Percentiles rank a stretch among this genome's conserved stretches.
These are phyloP conservation scores for Penicillium cataractarum DNA, from an alignment of 495 filamentous ascomycete species.

Conservation along the genomic window DNA sequence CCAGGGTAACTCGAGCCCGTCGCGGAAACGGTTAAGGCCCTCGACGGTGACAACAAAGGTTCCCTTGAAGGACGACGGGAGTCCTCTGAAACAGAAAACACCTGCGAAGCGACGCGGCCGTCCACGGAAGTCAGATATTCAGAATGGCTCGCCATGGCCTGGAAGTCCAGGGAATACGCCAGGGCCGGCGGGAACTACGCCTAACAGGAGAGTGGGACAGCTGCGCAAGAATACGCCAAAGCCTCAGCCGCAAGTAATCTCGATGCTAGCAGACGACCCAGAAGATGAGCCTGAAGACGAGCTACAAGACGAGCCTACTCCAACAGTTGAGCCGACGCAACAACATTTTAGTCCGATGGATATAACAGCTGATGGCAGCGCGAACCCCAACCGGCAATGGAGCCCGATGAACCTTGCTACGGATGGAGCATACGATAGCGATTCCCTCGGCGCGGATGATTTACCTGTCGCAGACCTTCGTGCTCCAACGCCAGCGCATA, in stretches of 20 bases:
- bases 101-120: constrained; percentile 46
- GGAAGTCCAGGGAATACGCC: constrained; percentile 44
- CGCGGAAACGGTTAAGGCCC: constrained; percentile 42
- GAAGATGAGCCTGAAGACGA: constrained; percentile 21
- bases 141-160: constrained; percentile 39
- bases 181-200: constrained; percentile 18
- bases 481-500: constrained; percentile 15
- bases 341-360: constrained; percentile 31
- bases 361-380: constrained; percentile 18
- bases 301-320: constrained; percentile 18
- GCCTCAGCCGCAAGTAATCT: constrained; percentile 13
- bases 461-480: constrained; percentile 29
- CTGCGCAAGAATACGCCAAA: constrained; percentile 43
- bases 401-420: constrained; percentile 34
- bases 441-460: constrained; percentile 31
- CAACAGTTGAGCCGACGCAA: constrained; percentile 3
- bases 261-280: constrained; percentile 22
- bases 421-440: constrained; percentile 32
- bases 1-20: constrained; percentile 33
- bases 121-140: constrained; percentile 47
- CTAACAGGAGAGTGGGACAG: constrained; percentile 42
- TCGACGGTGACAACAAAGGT: constrained; percentile 55
- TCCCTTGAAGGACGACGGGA: constrained; percentile 55
- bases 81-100: constrained; percentile 34
- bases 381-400: constrained; percentile 22